Conservation (phyloP, 345 rosid species). For the Ceriops zippeliana region DNA sequence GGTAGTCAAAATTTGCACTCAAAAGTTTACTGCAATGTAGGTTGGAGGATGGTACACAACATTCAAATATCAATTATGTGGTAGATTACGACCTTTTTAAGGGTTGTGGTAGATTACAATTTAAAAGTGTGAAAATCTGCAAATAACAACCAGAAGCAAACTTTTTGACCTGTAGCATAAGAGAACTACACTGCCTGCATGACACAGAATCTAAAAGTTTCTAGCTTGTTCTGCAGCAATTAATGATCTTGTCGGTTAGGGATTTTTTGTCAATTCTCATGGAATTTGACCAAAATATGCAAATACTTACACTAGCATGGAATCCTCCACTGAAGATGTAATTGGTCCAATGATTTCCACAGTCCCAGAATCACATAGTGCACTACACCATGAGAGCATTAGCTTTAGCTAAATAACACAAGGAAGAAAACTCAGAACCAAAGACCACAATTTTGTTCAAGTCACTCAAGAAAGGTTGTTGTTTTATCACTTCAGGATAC, state of each 20-base stretch:
- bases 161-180: neutral
- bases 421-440: constrained; percentile 2
- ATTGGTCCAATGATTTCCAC: constrained; percentile 86
- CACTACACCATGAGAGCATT: constrained; percentile 38
- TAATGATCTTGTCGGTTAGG: neutral
- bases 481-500: neutral
- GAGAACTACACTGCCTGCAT: neutral
- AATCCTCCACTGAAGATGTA: constrained; percentile 78
- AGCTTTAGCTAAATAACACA: neutral
- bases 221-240: constrained; percentile 2
- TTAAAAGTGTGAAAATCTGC: too few relatives aligned
- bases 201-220: neutral
- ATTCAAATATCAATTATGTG: neutral
- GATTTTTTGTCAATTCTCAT: neutral
- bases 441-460: neutral
- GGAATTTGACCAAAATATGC: neutral
- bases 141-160: neutral
- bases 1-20: neutral
- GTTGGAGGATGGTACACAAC: neutral
- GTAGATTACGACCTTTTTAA: neutral
- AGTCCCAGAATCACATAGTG: constrained; percentile 66
- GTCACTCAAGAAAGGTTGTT: neutral
- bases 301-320: constrained; percentile 65
- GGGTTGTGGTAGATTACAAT: too few relatives aligned
- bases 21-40: neutral